phyloP scores from a whole-genome alignment of 2,329 filamentous ascomycete genomes.

The Cryphonectria radicalis region DNA sequence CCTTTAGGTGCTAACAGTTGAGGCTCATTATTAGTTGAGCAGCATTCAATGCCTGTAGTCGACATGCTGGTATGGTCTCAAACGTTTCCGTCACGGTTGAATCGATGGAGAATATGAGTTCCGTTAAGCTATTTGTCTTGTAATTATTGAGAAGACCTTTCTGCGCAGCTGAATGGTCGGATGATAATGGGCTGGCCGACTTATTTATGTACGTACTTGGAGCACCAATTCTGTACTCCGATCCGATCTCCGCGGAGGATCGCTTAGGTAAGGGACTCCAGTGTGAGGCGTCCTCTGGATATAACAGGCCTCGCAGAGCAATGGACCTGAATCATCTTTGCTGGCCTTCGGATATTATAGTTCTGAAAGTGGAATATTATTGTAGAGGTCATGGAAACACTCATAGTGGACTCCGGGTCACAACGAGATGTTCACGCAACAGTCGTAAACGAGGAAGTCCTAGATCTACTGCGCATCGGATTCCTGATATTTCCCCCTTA shows the following conservation, averaged over 20 bases:
- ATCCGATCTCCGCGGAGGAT: slow-evolving; percentile 15
- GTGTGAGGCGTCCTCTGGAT: background rate
- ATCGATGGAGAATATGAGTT: background rate
- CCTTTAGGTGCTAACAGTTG: background rate
- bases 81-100: background rate
- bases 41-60: background rate
- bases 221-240: background rate
- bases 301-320: background rate
- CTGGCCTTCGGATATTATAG: background rate
- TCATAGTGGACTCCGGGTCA: too few relatives aligned
- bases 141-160: background rate
- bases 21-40: background rate
- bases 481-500: too few relatives aligned
- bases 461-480: too few relatives aligned
- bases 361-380: background rate
- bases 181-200: background rate
- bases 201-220: background rate
- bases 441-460: background rate
- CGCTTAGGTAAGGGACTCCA: background rate
- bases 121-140: background rate
- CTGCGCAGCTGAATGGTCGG: background rate
- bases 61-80: background rate
- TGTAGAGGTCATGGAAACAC: background rate
- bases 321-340: background rate
- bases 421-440: too few relatives aligned